Evolutionary conservation across 257 asterid species (phyloP), one percentile per base, ranked within the genome.

Genomic region (Coffea eugenioides): DNA sequence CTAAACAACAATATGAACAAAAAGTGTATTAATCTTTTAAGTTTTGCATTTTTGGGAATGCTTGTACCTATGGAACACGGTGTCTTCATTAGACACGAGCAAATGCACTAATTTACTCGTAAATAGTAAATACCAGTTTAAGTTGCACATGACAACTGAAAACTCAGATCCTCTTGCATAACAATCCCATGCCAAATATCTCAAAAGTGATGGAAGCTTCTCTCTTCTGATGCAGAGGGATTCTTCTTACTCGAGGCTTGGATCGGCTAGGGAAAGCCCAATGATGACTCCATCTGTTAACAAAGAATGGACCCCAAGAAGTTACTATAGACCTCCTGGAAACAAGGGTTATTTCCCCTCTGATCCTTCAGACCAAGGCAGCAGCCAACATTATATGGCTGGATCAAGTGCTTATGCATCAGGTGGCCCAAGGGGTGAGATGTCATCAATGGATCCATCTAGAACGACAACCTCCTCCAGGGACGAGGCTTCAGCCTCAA

Each of bases 401-500:
- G 94, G 96, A 74, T 74, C 96, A 7, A 90, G 90, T 54, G 81
- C 78, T 10, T 86, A 87, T 77, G 84, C 71, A 5, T 67, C 75
- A 49, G 87, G 84, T 25, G 85, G 84, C 8, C 85, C 79, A 3
- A 88, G 75, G 83, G 90, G 90, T 3, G 94, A 84, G 62, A 88
- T 84, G 87, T 83, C 88, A 21, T 79, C 89, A 6, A 82, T 95
- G 94, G 99, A 96, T 2, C 91, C 96, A 8, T 90, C 99, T 20
- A 89, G 99, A 79, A 88, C 91, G 8, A 96, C 99, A 0, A 89
- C 97, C 20, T 89, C 92, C 5, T 93, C 98, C 20, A 80, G 97
- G 81, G 99, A 93, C 20, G 97, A 92, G 81, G 95, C 96, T 46
- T 93, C 98, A 1, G 88, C 89, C 71, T 96, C 99, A 41, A 71